Percentiles rank a stretch among this genome's conserved stretches.
phyloP scores from a whole-genome alignment of 2,329 filamentous ascomycete species.

The Fusarium coffeatum region DNA sequence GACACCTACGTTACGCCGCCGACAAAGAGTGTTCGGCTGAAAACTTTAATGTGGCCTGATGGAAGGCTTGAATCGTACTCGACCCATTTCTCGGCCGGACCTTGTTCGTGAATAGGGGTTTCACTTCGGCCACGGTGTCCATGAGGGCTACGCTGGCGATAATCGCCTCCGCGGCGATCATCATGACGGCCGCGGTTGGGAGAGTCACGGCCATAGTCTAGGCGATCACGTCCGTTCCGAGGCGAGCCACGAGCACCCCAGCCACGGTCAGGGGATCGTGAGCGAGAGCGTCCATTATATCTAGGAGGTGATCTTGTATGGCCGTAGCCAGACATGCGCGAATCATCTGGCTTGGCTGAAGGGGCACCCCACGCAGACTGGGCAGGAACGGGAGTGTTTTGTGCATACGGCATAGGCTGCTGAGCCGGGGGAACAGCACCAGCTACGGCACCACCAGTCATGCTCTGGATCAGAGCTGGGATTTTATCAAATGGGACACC shows the following conservation, averaged over 20 bases:
- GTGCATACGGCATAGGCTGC: constrained; percentile 53
- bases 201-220: constrained; percentile 79
- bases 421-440: constrained; percentile 47
- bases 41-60: constrained; percentile 85
- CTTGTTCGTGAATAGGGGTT: constrained; percentile 59
- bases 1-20: constrained; percentile 86
- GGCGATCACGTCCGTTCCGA: constrained; percentile 72
- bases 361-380: constrained; percentile 51
- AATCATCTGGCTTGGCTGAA: constrained; percentile 53
- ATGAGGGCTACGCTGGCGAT: constrained; percentile 88
- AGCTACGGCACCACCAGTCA: constrained; percentile 54
- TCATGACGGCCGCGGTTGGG: constrained; percentile 70
- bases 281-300: constrained; percentile 74
- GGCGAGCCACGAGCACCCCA: constrained; percentile 76
- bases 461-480: constrained; percentile 66
- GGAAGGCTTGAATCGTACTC: constrained; percentile 82
- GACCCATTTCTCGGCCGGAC: constrained; percentile 72
- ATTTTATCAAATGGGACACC: constrained; percentile 84
- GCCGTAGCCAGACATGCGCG: constrained; percentile 69
- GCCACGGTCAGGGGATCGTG: constrained; percentile 80
- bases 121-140: constrained; percentile 75
- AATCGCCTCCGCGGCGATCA: constrained; percentile 72
- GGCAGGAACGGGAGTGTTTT: constrained; percentile 55
- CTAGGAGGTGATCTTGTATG: constrained; percentile 71
- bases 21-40: constrained; percentile 95